A percentile compares a stretch with the other conserved stretches of the same genome.
These are phyloP conservation scores for Plasmodium relictum DNA, from an alignment of 169 alveolate species.

Conservation along the genomic window DNA sequence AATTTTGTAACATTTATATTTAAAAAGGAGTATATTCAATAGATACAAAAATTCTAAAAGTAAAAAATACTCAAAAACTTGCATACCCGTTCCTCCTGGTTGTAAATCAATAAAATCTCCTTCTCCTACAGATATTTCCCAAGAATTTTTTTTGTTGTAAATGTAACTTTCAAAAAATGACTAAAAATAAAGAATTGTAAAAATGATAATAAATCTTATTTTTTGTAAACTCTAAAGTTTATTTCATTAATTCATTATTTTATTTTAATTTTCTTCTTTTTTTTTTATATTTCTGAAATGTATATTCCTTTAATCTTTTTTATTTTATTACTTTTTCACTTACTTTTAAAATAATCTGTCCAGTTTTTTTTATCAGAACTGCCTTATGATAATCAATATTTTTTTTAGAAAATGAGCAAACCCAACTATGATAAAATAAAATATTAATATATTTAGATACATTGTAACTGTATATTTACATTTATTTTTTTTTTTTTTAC, in stretches of 20 bases:
- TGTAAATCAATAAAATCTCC: conserved; percentile 53
- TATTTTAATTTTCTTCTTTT: conserved; percentile 19
- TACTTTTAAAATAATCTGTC: conserved; percentile 80
- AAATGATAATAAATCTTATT: not conserved
- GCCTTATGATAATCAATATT: conserved; percentile 84
- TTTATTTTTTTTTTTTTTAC: not conserved
- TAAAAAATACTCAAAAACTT: not conserved
- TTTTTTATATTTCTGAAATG: too few relatives aligned
- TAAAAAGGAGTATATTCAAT: not conserved
- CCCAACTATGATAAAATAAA: conserved; percentile 69
- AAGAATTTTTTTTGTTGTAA: conserved; percentile 43
- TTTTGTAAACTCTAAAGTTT: not conserved
- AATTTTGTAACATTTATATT: not conserved
- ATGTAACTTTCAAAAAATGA: conserved; percentile 67
- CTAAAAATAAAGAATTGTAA: conserved; percentile 11
- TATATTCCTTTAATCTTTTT: too few relatives aligned
- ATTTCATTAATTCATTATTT: conserved; percentile 45
- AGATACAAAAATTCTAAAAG: not conserved
- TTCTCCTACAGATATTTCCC: conserved; percentile 33
- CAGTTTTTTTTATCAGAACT: conserved; percentile 80
- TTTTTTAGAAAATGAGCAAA: conserved; percentile 84
- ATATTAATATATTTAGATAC: not conserved
- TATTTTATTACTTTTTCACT: conserved; percentile 26
- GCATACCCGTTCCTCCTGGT: conserved; percentile 72
- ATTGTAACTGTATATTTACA: not conserved